Base-by-base conservation (phyloP, 2,329 filamentous ascomycete genomes). In the Colletotrichum agaves region DNA sequence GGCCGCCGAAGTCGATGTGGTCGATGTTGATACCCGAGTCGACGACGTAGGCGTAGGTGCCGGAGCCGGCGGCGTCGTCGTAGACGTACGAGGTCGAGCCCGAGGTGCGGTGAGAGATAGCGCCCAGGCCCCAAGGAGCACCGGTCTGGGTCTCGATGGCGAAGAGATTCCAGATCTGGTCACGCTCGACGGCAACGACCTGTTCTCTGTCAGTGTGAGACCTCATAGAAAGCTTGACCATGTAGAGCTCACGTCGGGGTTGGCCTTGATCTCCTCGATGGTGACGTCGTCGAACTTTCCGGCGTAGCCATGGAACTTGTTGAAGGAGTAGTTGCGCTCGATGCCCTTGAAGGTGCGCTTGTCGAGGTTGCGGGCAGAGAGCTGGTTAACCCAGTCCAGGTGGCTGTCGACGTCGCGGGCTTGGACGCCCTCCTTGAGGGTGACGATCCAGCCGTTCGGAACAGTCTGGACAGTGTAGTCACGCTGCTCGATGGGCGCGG, bases 21-120 rank as follows among this genome's bases (percentile, higher is more conserved):
- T 73, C 67, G 15, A 75, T 80, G 61, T 80, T 79, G 67, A 88
- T 83, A 44, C 87, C 86, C 0, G 83, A 87, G 74, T 89, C 87
- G 63, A 89, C 76, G 52, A 89, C 75, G 73, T 88, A 89, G 55
- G 82, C 78, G 64, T 79, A 87, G 57, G 77, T 81, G 35, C 75
- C 79, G 10, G 73, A 57, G 19, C 83, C 83, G 19, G 80, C 80
- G 23, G 71, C 76, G 6, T 70, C 60, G 66, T 84, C 79, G 72
- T 84, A 84, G 23, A 74, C 70, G 70, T 84, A 85, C 50, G 75
- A 72, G 6, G 61, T 76, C 7, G 71, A 75, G 27, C 76, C 76
- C 21, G 75, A 72, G 19, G 72, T 77, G n/a, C 75, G 72, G 73
- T 80, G 78, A 6, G 84, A 86, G 67, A 85, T 75, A 17, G 81